Evolutionary conservation across 495 filamentous ascomycete genomes (phyloP).

Genomic region (Achaetomiella virescens): DNA sequence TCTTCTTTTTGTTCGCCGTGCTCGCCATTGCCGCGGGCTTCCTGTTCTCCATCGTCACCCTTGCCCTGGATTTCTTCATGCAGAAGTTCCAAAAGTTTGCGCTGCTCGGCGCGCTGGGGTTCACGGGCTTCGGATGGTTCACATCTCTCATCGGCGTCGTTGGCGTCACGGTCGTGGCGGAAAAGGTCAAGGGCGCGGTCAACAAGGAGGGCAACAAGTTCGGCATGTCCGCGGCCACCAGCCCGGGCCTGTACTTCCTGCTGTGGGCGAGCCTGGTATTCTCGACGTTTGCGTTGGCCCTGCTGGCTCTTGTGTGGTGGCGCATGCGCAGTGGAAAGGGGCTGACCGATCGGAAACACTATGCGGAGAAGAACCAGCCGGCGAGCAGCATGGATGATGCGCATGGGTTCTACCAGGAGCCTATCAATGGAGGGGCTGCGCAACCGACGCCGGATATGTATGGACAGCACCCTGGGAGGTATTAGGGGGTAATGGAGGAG

Average conservation of each 20-base stretch:
- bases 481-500: not conserved
- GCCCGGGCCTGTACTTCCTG: conserved; percentile 52
- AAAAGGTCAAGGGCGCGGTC: conserved; percentile 28
- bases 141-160: conserved; percentile 22
- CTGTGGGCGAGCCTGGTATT: conserved; percentile 13
- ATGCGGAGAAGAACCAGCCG: not conserved
- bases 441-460: not conserved
- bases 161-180: conserved; percentile 27
- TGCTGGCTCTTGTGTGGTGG: not conserved
- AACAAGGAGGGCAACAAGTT: conserved; percentile 31
- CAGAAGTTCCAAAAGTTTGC: not conserved
- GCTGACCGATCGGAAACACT: not conserved
- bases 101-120: not conserved
- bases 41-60: conserved; percentile 24
- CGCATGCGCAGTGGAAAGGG: no score
- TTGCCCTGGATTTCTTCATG: conserved; percentile 5
- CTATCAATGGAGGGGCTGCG: not conserved
- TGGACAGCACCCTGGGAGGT: not conserved
- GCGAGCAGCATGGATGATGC: not conserved
- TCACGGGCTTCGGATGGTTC: conserved; percentile 13
- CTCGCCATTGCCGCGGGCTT: conserved; percentile 34
- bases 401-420: not conserved
- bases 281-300: not conserved
- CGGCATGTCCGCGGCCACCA: conserved; percentile 52
- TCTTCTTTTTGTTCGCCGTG: conserved; percentile 55